phyloP scores from a whole-genome alignment of 2,329 filamentous ascomycete species.

The Sarocladium strictum region DNA sequence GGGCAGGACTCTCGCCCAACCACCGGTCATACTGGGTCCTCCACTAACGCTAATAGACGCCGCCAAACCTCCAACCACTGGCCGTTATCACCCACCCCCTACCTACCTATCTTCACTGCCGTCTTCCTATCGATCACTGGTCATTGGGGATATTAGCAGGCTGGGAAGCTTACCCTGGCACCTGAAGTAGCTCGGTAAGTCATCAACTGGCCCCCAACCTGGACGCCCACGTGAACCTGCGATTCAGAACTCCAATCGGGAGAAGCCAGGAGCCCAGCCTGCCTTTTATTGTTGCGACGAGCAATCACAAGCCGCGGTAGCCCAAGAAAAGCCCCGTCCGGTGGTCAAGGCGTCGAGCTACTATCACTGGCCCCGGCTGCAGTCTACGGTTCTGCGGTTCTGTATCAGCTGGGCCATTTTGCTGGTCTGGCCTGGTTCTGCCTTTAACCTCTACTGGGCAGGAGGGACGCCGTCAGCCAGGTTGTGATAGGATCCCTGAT shows the following conservation, averaged over 20 bases:
- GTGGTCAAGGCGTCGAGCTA: conserved; percentile 9
- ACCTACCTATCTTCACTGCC: background rate
- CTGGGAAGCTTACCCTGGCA: background rate
- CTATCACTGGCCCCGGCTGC: conserved; percentile 6
- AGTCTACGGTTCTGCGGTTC: background rate
- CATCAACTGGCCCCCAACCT: background rate
- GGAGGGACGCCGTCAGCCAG: background rate
- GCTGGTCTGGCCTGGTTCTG: background rate
- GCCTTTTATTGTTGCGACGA: background rate
- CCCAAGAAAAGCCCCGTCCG: background rate
- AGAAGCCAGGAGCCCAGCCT: background rate
- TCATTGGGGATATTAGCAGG: background rate
- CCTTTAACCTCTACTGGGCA: conserved; percentile 2
- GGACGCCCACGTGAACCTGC: background rate
- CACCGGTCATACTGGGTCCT: background rate
- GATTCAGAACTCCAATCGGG: background rate
- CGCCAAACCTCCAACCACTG: background rate
- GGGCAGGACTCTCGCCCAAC: background rate
- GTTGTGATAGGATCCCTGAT: conserved; percentile 9
- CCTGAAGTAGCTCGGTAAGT: background rate
- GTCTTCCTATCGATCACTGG: background rate
- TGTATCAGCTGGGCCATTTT: conserved; percentile 5
- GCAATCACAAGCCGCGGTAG: background rate
- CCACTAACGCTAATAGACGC: conserved; percentile 7
- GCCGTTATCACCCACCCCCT: background rate